Base-by-base conservation (phyloP, 768 basidiomycete genomes). In the Termitomyces sp. region DNA sequence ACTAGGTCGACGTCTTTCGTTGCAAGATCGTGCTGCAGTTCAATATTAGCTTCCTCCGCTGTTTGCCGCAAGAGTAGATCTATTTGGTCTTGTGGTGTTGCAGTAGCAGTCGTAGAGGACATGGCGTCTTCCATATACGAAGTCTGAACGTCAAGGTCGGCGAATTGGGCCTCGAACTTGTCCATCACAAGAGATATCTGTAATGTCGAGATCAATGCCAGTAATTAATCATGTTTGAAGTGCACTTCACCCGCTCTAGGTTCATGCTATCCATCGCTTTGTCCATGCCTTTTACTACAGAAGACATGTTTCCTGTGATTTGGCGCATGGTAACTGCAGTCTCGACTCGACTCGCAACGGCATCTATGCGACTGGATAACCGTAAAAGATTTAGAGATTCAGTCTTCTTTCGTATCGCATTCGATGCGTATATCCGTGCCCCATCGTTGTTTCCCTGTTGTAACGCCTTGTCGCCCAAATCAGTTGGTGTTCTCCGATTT, bases 181-280 rank as follows among this genome's bases (percentile, higher is more conserved):
- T 98, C 97, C 97, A 99, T 98, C 34, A 99, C 93, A 55, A 92
- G 72, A 13, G 97, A 96, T 67, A 99, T 98, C 96, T 98, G 69
- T 22, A 29, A 31, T 16, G 26, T 34, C 18, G 31, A 51, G 13
- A 49, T 29, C 5, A 48, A 34, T 53, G 5, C 37, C 46, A 29
- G 29, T 22, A 41, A 24, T 48, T 37, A 44, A 26, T 27, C 20
- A 41, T 26, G 46, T 44, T 47, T 29, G 4, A 32, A 34, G 34
- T 34, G 46, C 7, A 36, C 76, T 86, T 68, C 67, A 97, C 96
- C 69, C 88, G 82, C 66, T 99, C 97, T 56, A 98, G 82, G 76
- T 99, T 98, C 97, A 99, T 99, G 72, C 80, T 90, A 65, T 97
- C 90, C 97, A 99, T 98, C 4, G 97, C 97, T 69, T 89, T 92